These are phyloP conservation scores for Trametes versicolor DNA, from an alignment of 1,284 basidiomycete species.

Conservation along the genomic window DNA sequence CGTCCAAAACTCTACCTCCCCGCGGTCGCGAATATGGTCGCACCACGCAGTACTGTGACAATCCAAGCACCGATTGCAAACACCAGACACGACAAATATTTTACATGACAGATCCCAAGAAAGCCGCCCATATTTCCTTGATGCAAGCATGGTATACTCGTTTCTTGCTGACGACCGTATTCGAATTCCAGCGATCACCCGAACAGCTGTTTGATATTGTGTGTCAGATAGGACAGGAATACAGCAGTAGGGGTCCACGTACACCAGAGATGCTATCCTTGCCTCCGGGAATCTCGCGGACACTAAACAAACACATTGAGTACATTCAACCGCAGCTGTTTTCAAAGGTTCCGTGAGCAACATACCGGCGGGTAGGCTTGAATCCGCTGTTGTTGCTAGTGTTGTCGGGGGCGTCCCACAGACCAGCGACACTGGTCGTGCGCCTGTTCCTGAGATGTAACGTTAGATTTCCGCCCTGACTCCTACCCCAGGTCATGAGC, in stretches of 20 bases:
- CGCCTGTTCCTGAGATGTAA: constrained; percentile 14
- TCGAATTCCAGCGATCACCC: background rate
- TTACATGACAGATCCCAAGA: constrained; percentile 8
- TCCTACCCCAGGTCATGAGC: background rate
- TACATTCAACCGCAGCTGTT: background rate
- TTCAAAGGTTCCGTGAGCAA: background rate
- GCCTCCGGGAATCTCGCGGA: constrained; percentile 60
- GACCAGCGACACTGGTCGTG: constrained; percentile 30
- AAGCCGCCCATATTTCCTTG: background rate
- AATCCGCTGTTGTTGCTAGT: constrained; percentile 54
- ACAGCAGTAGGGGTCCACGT: constrained; percentile 37
- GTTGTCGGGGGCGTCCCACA: constrained; percentile 57
- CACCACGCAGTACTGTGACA: background rate
- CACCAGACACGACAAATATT: constrained; percentile 1
- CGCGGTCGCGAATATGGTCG: too few relatives aligned
- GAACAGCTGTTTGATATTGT: background rate
- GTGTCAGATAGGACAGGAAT: background rate
- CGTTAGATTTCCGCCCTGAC: background rate
- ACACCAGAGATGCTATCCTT: constrained; percentile 66
- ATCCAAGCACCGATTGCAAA: background rate
- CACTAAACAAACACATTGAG: constrained; percentile 25
- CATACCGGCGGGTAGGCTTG: constrained; percentile 73
- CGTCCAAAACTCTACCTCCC: background rate
- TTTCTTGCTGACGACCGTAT: too few relatives aligned
- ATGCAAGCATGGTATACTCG: background rate